Conservation (phyloP, 1,284 basidiomycete genomes). For the Afroboletus lepidellus region DNA sequence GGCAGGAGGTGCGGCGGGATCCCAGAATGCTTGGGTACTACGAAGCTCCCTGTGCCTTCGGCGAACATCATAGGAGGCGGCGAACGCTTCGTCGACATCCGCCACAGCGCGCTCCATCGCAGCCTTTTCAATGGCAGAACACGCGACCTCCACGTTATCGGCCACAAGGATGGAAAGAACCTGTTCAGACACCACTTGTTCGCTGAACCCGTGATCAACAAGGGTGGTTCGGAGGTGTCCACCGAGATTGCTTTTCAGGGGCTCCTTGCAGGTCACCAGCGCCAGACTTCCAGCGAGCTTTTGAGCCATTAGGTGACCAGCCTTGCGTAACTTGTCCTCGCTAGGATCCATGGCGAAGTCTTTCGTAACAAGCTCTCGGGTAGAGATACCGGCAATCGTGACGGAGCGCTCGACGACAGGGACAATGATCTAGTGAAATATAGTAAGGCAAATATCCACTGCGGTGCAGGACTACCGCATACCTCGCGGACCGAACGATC, state of each 20-base stretch:
- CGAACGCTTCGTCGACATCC: constrained; percentile 94
- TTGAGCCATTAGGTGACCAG: constrained; percentile 95
- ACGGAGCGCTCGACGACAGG: constrained; percentile 99
- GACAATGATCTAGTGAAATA: constrained; percentile 72
- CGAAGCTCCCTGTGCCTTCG: constrained; percentile 87
- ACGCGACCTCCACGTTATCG: constrained; percentile 94
- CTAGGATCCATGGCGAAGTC: constrained; percentile 96
- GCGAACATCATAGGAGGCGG: constrained; percentile 78
- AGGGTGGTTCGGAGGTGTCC: constrained; percentile 83
- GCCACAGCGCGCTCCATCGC: constrained; percentile 95
- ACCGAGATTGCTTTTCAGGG: constrained; percentile 90
- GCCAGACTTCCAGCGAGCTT: constrained; percentile 96
- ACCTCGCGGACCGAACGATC: constrained; percentile 95
- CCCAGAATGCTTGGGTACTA: constrained; percentile 82
- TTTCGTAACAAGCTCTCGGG: constrained; percentile 92
- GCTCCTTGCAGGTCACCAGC: constrained; percentile 98
- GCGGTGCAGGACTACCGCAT: constrained; percentile 20
- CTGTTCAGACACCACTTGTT: constrained; percentile 71
- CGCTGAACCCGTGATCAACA: constrained; percentile 83
- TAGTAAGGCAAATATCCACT: background rate
- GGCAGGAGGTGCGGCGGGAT: constrained; percentile 68
- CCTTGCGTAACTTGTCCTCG: constrained; percentile 87
- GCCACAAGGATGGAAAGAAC: constrained; percentile 81
- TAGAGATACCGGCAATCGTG: constrained; percentile 98
- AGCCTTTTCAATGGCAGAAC: constrained; percentile 93